phyloP scores from a whole-genome alignment of 768 basidiomycete species.

The Lyophyllum semitale region DNA sequence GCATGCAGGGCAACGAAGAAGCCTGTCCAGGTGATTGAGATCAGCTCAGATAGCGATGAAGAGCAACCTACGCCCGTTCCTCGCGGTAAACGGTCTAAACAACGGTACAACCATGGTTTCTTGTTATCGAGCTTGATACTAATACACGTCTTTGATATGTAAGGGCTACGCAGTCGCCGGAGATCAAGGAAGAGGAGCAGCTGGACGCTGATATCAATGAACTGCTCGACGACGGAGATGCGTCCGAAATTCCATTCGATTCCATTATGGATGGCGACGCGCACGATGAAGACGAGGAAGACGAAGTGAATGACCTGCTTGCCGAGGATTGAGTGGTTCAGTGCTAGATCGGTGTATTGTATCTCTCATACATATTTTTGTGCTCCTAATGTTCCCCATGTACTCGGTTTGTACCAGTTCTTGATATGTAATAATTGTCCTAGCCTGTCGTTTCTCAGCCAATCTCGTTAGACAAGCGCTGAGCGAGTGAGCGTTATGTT shows the following conservation, averaged over 20 bases:
- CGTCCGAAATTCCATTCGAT: slow-evolving; percentile 32
- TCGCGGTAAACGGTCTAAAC: slow-evolving; percentile 15
- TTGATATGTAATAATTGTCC: background rate
- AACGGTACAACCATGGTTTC: slow-evolving; percentile 9
- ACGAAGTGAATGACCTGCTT: slow-evolving; percentile 52
- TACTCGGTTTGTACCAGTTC: background rate
- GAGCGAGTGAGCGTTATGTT: too few relatives aligned
- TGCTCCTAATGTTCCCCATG: background rate
- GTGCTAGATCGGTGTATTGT: background rate
- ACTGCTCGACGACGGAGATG: slow-evolving; percentile 32
- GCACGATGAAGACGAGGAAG: slow-evolving; percentile 56
- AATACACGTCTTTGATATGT: slow-evolving; percentile 6
- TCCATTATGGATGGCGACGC: slow-evolving; percentile 56
- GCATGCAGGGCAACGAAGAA: slow-evolving; percentile 41
- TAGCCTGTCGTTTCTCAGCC: too few relatives aligned
- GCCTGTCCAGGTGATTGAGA: slow-evolving; percentile 31
- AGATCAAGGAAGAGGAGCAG: slow-evolving; percentile 39
- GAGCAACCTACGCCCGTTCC: slow-evolving; percentile 20
- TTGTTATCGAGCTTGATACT: slow-evolving; percentile 13
- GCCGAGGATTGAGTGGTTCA: slow-evolving; percentile 24
- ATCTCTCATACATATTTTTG: background rate
- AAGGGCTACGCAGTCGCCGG: slow-evolving; percentile 15
- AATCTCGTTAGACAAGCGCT: too few relatives aligned
- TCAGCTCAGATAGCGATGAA: slow-evolving; percentile 42
- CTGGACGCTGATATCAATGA: slow-evolving; percentile 41